Percentiles rank a stretch among this genome's conserved stretches.
Conservation (phyloP, 1,284 basidiomycete species). For the Hortiboletus rubellus region DNA sequence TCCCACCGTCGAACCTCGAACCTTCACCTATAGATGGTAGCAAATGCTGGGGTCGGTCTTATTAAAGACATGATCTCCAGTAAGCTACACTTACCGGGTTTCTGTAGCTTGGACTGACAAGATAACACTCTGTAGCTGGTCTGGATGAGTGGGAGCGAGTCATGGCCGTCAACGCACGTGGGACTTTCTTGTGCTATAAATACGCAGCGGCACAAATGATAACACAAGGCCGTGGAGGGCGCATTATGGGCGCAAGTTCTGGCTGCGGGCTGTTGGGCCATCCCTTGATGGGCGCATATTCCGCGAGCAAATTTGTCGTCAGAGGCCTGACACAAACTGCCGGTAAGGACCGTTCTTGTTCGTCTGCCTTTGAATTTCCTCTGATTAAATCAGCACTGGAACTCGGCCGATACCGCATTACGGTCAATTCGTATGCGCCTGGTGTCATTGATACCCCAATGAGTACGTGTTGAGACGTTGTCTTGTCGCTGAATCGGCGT, state of each 20-base stretch:
- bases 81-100: not conserved
- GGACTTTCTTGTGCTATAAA: constrained; percentile 36
- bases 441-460: constrained; percentile 20
- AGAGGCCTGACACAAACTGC: constrained; percentile 30
- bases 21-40: constrained; percentile 14
- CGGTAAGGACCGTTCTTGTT: constrained; percentile 7
- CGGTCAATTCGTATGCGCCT: constrained; percentile 28
- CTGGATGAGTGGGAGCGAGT: constrained; percentile 27
- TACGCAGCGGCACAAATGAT: constrained; percentile 38
- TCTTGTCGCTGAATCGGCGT: not conserved
- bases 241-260: constrained; percentile 39
- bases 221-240: constrained; percentile 39
- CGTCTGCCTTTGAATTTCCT: not conserved
- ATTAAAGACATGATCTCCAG: constrained; percentile 1
- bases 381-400: constrained; percentile 28
- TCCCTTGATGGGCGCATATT: constrained; percentile 14
- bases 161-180: constrained; percentile 31
- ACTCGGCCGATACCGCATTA: constrained; percentile 32
- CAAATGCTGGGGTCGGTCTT: constrained; percentile 11
- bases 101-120: not conserved
- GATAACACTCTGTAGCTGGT: constrained; percentile 12
- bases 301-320: constrained; percentile 34
- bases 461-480: constrained; percentile 10
- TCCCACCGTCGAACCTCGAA: not conserved
- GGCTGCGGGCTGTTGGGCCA: constrained; percentile 20